Conservation (phyloP, 768 basidiomycete species). For the Boletus fagicola region DNA sequence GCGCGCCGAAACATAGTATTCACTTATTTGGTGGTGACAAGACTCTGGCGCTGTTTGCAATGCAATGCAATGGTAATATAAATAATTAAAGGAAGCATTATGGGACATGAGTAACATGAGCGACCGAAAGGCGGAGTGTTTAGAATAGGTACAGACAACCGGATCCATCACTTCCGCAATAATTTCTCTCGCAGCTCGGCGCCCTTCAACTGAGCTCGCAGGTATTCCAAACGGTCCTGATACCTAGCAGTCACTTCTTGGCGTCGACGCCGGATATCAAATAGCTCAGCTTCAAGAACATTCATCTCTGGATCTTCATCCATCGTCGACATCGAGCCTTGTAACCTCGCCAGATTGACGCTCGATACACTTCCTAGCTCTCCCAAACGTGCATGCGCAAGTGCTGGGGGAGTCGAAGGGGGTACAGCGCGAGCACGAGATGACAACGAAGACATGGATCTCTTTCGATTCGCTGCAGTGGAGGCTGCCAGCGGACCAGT, state of each 20-base stretch:
- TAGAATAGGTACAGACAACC: not conserved
- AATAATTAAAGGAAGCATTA: slow-evolving; percentile 18
- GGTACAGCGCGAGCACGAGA: slow-evolving; percentile 43
- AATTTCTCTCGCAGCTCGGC: slow-evolving; percentile 83
- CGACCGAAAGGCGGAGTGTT: slow-evolving; percentile 3
- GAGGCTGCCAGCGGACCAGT: slow-evolving; percentile 25
- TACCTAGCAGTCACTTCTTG: slow-evolving; percentile 73
- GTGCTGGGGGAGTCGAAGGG: slow-evolving; percentile 33
- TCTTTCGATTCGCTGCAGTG: slow-evolving; percentile 47
- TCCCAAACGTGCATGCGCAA: slow-evolving; percentile 30
- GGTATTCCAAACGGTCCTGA: slow-evolving; percentile 72
- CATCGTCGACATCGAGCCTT: slow-evolving; percentile 18
- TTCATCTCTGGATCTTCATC: slow-evolving; percentile 39
- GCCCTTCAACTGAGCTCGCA: slow-evolving; percentile 79
- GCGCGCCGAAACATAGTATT: too few relatives aligned
- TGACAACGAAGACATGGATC: slow-evolving; percentile 60
- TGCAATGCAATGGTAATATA: slow-evolving; percentile 1
- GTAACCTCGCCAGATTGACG: slow-evolving; percentile 51
- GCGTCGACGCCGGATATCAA: slow-evolving; percentile 65
- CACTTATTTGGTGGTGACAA: not conserved
- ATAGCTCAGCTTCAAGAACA: slow-evolving; percentile 56
- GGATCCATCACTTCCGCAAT: slow-evolving; percentile 48
- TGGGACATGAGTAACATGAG: slow-evolving; percentile 15
- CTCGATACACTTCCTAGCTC: slow-evolving; percentile 42
- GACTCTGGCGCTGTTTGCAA: not conserved